Evolutionary conservation across 495 filamentous ascomycete genomes (phyloP), one percentile per base, ranked within the genome.

Genomic region (Talaromyces adpressus): DNA sequence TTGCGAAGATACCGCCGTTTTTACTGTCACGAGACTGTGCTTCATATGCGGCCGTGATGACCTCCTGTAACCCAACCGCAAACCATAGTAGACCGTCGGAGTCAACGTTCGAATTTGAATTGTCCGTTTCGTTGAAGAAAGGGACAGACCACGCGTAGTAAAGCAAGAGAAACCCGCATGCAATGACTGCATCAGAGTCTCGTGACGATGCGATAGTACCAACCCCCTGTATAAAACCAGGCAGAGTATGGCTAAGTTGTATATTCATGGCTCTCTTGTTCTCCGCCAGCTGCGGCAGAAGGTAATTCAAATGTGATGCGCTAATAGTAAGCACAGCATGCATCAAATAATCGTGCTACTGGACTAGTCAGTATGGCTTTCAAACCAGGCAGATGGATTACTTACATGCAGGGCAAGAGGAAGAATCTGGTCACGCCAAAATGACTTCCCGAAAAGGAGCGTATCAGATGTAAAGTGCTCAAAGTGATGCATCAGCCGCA

Each of bases 81-180:
- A 57, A 57, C 54, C 54, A 57, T 5, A 57, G 29, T 5, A 57
- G 18, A 34, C 54, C 54, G 8, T 57, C 54, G 11, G 54, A 57
- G 14, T n/a, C 54, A 57, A 57, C 12, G 9, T 12, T 57, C 16
- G 4, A 1, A 2, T 20, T 11, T n/a, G 54, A 30, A 8, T 57
- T 12, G 29, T 34, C 27, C 29, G 6, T 34, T 29, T 30, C 54
- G 25, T 57, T 57, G 25, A 57, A 57, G 18, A 57, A 57, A 34
- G 54, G 54, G 20, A 57, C 54, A 9, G 27, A 57, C 54, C 54
- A 57, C 4, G 54, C 54, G 29, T 57, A 57, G 9, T 57, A 57
- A 11, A 57, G 54, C 29, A 57, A 34, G 54, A 57, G 54, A 32
- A 57, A 57, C 6, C 54, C 54, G n/a, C 54, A 57, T 57, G 54